Evolutionary conservation across 1,284 basidiomycete species (phyloP).

Genomic region (Bjerkandera adusta): DNA sequence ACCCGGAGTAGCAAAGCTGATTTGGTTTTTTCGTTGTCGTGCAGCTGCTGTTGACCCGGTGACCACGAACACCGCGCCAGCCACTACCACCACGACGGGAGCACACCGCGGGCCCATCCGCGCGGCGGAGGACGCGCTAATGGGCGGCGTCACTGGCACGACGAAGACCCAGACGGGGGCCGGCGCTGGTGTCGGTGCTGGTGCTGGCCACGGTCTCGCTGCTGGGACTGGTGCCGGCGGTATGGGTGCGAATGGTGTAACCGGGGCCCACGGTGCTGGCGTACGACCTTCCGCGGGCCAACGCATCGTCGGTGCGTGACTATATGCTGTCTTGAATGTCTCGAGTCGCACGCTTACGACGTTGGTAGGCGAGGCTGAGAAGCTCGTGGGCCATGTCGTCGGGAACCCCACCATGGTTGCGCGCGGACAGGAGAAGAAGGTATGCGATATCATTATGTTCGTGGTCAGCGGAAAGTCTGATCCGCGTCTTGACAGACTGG

Average conservation of each 20-base stretch:
- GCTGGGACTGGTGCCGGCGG: slow-evolving; percentile 1
- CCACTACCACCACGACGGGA: too few relatives aligned
- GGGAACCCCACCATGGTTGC: slow-evolving; percentile 11
- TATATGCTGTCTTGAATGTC: too few relatives aligned
- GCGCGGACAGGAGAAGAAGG: slow-evolving; percentile 14
- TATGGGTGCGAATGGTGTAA: slow-evolving; percentile 1
- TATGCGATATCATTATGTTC: too few relatives aligned
- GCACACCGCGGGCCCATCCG: background rate
- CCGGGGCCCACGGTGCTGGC: background rate
- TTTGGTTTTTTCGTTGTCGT: too few relatives aligned
- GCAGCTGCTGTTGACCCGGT: too few relatives aligned
- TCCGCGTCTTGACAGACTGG: background rate
- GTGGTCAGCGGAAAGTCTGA: background rate
- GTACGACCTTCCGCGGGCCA: slow-evolving; percentile 3
- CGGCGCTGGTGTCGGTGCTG: slow-evolving; percentile 3
- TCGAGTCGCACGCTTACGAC: too few relatives aligned
- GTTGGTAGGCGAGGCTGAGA: slow-evolving; percentile 11
- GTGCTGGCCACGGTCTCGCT: background rate
- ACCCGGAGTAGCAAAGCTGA: too few relatives aligned
- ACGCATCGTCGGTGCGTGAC: slow-evolving; percentile 1
- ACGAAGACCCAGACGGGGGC: background rate
- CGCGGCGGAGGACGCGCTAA: background rate
- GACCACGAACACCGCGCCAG: too few relatives aligned
- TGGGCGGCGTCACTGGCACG: background rate
- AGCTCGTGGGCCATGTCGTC: slow-evolving; percentile 8